Evolutionary conservation across 768 basidiomycete species (phyloP), one percentile per base, ranked within the genome.

Genomic region (Kwoniella dendrophila): DNA sequence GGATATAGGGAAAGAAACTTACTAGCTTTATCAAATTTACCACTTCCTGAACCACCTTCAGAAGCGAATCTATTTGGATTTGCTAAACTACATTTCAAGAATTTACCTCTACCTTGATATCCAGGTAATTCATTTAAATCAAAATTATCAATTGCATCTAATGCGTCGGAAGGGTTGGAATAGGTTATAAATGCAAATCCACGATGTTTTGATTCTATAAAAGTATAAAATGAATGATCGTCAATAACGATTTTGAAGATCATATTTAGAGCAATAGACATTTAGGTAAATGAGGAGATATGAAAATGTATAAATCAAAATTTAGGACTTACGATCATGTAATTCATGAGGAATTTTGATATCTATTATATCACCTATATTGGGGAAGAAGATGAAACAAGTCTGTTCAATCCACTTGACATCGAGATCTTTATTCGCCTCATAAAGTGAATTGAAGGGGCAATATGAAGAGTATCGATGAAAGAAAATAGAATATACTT

Each of bases 81-180:
- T 8, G 94, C 93, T 40, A 93, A 79, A 75, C 90, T 95, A 50
- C 76, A 75, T 53, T 79, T 79, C 56, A 79, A 56, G 43, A 75
- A 69, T 43, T 61, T 70, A 88, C 92, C 81, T 88, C 90, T 64
- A 90, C 80, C 53, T 89, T 87, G 62, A 85, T 85, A 51, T 87
- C 91, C 51, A 82, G 84, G 61, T 90, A 82, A 59, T 76, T 94
- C 93, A 73, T 95, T 96, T 80, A 94, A 82, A 79, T 98, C 93
- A 90, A 93, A 97, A 81, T 98, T 98, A 83, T 98, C 95, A 63
- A 97, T 95, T 29, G 95, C 95, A 77, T 97, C 94, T 74, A 90
- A 89, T 4, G 95, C 93, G 79, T 95, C 92, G 24, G 85, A 84
- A 8, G 89, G 76, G 6, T 87, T 88, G 11, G 86, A 81, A 76